Percentiles rank a stretch among this genome's conserved stretches.
Conservation (phyloP, 495 filamentous ascomycete species). For the Neurospora tetraspora region DNA sequence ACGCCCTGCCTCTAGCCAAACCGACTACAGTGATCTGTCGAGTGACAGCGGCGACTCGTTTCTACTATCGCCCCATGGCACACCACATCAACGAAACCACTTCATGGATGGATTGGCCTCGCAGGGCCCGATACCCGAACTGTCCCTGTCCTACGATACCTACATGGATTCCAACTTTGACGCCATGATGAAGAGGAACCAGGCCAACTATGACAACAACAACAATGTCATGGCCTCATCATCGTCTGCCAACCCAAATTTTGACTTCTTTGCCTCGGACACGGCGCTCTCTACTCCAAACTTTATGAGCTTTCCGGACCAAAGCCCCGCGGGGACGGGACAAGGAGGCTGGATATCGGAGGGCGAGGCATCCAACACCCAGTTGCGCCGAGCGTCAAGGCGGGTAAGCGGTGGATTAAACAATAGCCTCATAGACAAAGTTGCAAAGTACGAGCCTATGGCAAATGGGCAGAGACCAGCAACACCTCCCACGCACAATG, state of each 20-base stretch:
- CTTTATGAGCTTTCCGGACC: slow-evolving; percentile 34
- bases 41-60: slow-evolving; percentile 25
- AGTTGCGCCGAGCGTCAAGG: slow-evolving; percentile 27
- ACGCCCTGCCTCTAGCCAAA: slow-evolving; percentile 47
- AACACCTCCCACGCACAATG: slow-evolving; percentile 49
- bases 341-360: slow-evolving; percentile 36
- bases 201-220: slow-evolving; percentile 22
- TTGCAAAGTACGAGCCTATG: slow-evolving; percentile 41
- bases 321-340: slow-evolving; percentile 24
- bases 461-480: slow-evolving; percentile 36
- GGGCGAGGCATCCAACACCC: slow-evolving; percentile 26
- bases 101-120: slow-evolving; percentile 29
- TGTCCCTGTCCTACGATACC: slow-evolving; percentile 28
- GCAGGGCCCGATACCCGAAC: slow-evolving; percentile 18
- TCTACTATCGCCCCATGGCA: slow-evolving; percentile 37
- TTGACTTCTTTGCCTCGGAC: slow-evolving; percentile 29
- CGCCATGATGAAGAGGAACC: slow-evolving; percentile 32
- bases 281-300: slow-evolving; percentile 36
- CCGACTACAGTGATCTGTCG: slow-evolving; percentile 12
- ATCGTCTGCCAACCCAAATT: slow-evolving; percentile 14
- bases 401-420: slow-evolving; percentile 30
- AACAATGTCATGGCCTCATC: slow-evolving; percentile 14
- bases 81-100: slow-evolving; percentile 30
- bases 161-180: slow-evolving; percentile 31
- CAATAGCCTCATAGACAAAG: slow-evolving; percentile 42